Percentiles rank a stretch among this genome's conserved stretches.
These are phyloP conservation scores for Tagetes patula DNA, from an alignment of 129 eudicot species.

Conservation along the genomic window DNA sequence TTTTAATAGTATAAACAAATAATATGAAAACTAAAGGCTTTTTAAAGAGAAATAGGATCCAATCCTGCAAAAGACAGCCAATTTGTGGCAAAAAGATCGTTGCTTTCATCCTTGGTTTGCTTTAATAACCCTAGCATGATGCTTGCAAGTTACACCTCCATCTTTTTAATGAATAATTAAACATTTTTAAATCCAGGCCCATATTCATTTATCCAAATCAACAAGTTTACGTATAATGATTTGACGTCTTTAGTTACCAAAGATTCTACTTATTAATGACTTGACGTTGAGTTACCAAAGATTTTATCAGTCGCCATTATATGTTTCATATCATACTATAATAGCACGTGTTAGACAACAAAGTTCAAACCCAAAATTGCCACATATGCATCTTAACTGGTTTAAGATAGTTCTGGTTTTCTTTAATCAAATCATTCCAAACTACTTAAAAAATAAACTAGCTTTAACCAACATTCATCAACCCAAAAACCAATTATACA, in stretches of 20 bases:
- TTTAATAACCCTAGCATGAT: slow-evolving; percentile 32
- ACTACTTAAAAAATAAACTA: too few relatives aligned
- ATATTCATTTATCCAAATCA: slow-evolving; percentile 23
- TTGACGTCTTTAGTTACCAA: neutral
- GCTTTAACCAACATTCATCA: too few relatives aligned
- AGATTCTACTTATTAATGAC: too few relatives aligned
- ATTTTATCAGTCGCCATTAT: too few relatives aligned
- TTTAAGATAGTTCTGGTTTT: too few relatives aligned
- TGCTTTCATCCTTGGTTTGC: slow-evolving; percentile 43
- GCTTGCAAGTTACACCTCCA: slow-evolving; percentile 42
- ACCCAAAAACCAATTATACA: too few relatives aligned
- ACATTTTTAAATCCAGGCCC: neutral
- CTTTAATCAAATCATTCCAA: too few relatives aligned
- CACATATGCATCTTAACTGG: too few relatives aligned
- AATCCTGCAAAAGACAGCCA: slow-evolving; percentile 38
- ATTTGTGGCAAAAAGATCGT: slow-evolving; percentile 37
- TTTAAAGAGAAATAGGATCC: slow-evolving; percentile 26
- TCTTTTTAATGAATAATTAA: slow-evolving; percentile 18
- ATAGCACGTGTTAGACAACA: too few relatives aligned
- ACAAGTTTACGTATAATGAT: slow-evolving; percentile 21
- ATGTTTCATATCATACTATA: too few relatives aligned
- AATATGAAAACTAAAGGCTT: neutral
- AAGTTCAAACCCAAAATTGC: too few relatives aligned
- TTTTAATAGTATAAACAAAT: neutral
- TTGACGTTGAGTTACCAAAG: too few relatives aligned